Evolutionary conservation across 2,329 filamentous ascomycete species (phyloP).

Genomic region (Xylariales sp.): DNA sequence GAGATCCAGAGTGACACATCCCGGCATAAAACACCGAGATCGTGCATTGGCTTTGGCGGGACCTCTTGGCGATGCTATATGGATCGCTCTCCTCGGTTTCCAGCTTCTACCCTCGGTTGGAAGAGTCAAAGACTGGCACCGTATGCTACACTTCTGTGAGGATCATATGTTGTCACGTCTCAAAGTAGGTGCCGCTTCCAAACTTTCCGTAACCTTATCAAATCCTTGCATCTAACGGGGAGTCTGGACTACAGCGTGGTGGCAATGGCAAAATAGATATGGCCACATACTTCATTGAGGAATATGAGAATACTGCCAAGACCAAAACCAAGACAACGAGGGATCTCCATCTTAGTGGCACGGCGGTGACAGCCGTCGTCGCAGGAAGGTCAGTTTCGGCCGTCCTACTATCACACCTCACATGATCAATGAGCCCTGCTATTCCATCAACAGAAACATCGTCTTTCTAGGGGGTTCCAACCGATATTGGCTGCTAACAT

Average conservation of each 20-base stretch:
- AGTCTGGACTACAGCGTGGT: constrained; percentile 29
- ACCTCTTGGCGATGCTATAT: constrained; percentile 37
- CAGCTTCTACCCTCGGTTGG: constrained; percentile 33
- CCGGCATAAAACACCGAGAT: constrained; percentile 35
- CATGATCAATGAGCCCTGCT: neutral
- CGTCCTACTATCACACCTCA: neutral
- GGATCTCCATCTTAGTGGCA: constrained; percentile 37
- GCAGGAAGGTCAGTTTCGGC: constrained; percentile 41
- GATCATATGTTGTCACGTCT: constrained; percentile 35
- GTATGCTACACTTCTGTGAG: constrained; percentile 40
- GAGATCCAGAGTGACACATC: constrained; percentile 27
- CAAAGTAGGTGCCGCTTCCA: constrained; percentile 25
- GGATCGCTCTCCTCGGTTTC: constrained; percentile 40
- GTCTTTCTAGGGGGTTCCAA: neutral
- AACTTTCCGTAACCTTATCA: no score
- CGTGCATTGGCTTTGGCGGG: constrained; percentile 37
- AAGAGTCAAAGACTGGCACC: constrained; percentile 36
- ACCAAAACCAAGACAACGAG: constrained; percentile 30
- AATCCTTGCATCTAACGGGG: constrained; percentile 4
- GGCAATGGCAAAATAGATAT: constrained; percentile 34
- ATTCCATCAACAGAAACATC: neutral
- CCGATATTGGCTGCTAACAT: neutral
- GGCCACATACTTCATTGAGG: constrained; percentile 39
- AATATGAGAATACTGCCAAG: constrained; percentile 30
- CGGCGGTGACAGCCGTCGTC: constrained; percentile 40